These are phyloP conservation scores for Trichoderma sp. DNA, from an alignment of 2,329 filamentous ascomycete species.

Conservation along the genomic window DNA sequence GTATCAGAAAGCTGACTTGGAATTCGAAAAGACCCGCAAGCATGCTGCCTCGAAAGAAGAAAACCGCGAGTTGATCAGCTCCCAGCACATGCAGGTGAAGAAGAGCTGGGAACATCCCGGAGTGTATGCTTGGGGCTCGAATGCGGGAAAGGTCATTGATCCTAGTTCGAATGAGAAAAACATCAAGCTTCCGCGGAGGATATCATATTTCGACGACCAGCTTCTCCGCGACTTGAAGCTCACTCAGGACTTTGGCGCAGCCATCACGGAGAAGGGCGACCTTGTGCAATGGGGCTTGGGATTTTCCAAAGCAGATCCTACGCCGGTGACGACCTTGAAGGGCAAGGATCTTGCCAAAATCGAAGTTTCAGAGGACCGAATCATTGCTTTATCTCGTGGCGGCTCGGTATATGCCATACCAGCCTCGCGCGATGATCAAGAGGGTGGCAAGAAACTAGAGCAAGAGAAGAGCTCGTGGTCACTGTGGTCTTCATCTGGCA, in stretches of 20 bases:
- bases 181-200: constrained; percentile 75
- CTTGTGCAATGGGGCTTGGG: constrained; percentile 86
- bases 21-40: constrained; percentile 64
- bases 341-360: constrained; percentile 79
- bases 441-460: constrained; percentile 57
- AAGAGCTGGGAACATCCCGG: constrained; percentile 78
- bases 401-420: constrained; percentile 85
- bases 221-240: constrained; percentile 84
- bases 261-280: constrained; percentile 83
- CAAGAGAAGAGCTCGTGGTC: constrained; percentile 63
- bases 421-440: constrained; percentile 69
- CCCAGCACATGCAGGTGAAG: constrained; percentile 84
- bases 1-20: constrained; percentile 49
- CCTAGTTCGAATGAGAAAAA: constrained; percentile 73
- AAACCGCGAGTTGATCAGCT: constrained; percentile 71
- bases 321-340: constrained; percentile 67
- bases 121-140: constrained; percentile 92
- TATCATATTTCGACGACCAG: constrained; percentile 79
- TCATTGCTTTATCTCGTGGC: constrained; percentile 71
- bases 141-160: constrained; percentile 78
- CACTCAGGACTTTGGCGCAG: constrained; percentile 76
- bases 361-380: constrained; percentile 74
- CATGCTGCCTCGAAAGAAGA: constrained; percentile 63
- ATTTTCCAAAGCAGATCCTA: constrained; percentile 61
- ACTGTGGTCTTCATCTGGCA: constrained; percentile 55